Evolutionary conservation across 2,329 filamentous ascomycete species (phyloP), one percentile per base, ranked within the genome.

Genomic region (Colletotrichum nymphaeae): DNA sequence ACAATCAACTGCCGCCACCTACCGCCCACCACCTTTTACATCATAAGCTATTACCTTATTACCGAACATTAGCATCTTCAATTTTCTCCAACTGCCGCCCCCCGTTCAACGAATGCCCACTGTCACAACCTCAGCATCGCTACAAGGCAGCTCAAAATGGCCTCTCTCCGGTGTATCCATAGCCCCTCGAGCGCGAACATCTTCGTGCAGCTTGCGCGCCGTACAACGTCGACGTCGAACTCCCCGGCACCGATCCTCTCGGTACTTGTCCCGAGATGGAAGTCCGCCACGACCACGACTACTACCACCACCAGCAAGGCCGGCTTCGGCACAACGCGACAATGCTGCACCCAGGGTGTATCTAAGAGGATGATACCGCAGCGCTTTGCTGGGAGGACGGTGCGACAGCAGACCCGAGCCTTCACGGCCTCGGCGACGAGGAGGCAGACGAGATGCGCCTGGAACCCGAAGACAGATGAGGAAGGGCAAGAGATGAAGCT

Each of bases 401-500:
- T 30, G 24, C 24, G 55, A 8, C 30, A 28, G 22, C 67, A 75
- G 35, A 64, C 28, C 19, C 75, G 80, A 63, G 52, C 67, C 16
- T 88, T 89, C 69, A 81, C 83, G 30, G 80, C 81, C 24, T 83
- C 86, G 2, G 46, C 79, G 0, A 26, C 77, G 7, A 79, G 79
- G 63, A 76, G 77, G 32, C 84, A 83, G 72, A 92, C 90, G 0
- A 81, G 83, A 35, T 87, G 87, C 55, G 83, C 91, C 5, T 82
- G 87, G 75, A 98, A 98, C 80, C 94, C 95, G 0, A 91, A 93
- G 76, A 88, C 88, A 69, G 94, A 97, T 80, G 94, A 97, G 37
- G 91, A 95, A 68, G 96, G 96, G 30, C 93, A 94, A n/a, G 90
- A 93, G 24, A 95, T 98, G 92, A 86, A 86, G 77, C 88, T 99